Percentiles rank a stretch among this genome's conserved stretches.
These are phyloP conservation scores for Gastrolobium bilobum DNA, from an alignment of 306 rosid genomes.

Conservation along the genomic window DNA sequence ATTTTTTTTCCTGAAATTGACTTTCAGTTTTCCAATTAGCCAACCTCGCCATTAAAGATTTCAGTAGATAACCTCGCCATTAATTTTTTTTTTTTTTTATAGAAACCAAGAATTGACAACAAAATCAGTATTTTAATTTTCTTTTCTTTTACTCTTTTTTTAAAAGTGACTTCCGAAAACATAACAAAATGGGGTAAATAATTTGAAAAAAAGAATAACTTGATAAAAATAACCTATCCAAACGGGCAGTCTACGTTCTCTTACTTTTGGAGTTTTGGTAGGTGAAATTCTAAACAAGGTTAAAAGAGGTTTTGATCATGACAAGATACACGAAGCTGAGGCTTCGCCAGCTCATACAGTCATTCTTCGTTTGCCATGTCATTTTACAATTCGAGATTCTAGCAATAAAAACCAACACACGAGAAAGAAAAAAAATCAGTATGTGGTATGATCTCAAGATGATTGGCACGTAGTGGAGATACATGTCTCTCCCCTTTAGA, in stretches of 20 bases:
- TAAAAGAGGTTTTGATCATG: slow-evolving; percentile 1
- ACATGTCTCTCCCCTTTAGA: slow-evolving; percentile 29
- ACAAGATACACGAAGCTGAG: not conserved
- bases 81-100: not conserved
- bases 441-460: not conserved
- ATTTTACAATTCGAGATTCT: not conserved
- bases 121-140: too few relatives aligned
- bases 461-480: slow-evolving; percentile 6
- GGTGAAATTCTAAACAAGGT: not conserved
- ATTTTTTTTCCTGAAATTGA: not conserved
- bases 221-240: too few relatives aligned
- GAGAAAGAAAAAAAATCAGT: not conserved
- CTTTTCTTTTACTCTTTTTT: too few relatives aligned
- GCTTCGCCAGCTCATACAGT: too few relatives aligned
- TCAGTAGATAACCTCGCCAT: not conserved
- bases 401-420: not conserved
- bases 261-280: not conserved
- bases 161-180: too few relatives aligned
- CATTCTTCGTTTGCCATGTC: slow-evolving; percentile 1
- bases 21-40: not conserved
- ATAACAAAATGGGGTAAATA: too few relatives aligned
- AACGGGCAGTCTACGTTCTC: not conserved
- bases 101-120: too few relatives aligned
- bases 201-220: too few relatives aligned
- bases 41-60: not conserved